A percentile compares a stretch with the other conserved stretches of the same genome.
Evolutionary conservation across 2,329 filamentous ascomycete species (phyloP).

Genomic region (Sclerotinia subarctica): DNA sequence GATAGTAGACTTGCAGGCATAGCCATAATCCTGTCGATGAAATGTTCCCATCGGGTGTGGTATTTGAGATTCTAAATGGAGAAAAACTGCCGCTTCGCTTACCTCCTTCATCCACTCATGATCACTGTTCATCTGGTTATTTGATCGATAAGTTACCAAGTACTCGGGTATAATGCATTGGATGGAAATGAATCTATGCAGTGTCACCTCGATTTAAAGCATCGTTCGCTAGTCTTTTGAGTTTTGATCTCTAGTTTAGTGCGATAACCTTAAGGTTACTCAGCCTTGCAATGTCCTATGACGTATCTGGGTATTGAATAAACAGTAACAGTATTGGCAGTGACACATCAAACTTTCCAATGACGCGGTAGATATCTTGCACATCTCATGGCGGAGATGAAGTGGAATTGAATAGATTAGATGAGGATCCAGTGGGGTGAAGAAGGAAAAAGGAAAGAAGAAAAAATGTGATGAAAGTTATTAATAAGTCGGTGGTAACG

Average conservation of each 20-base stretch:
- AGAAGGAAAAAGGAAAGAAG: not conserved
- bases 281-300: not conserved
- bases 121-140: not conserved
- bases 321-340: not conserved
- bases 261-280: too few species aligned
- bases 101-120: not conserved
- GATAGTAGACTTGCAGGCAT: not conserved
- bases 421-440: not conserved
- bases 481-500: not conserved
- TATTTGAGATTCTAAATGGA: not conserved
- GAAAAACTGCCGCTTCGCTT: not conserved
- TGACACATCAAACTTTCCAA: not conserved
- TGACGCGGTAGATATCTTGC: not conserved
- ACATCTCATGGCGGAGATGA: not conserved
- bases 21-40: not conserved
- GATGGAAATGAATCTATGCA: not conserved
- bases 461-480: not conserved
- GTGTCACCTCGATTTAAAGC: not conserved
- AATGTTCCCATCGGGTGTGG: not conserved
- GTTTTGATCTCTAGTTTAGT: too few species aligned
- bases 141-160: not conserved
- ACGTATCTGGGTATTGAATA: too few species aligned
- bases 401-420: conserved; percentile 8
- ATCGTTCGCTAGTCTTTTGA: not conserved
- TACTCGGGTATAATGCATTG: not conserved